phyloP scores from a whole-genome alignment of 2,329 filamentous ascomycete species.

The Colletotrichum sojae region DNA sequence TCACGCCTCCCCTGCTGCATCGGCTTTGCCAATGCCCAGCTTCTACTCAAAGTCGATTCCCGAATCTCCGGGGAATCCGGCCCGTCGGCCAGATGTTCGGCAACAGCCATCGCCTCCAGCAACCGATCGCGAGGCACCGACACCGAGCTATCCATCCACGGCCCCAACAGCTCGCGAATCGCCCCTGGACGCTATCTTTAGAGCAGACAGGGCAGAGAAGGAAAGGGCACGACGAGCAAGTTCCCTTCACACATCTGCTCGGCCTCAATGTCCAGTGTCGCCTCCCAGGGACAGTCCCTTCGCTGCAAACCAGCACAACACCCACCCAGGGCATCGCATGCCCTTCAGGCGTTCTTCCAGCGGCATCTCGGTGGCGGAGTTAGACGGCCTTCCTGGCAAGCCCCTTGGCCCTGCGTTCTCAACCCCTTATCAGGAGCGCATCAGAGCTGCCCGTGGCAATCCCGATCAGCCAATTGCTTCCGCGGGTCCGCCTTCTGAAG shows the following conservation, averaged over 20 bases:
- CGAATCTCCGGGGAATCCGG: slow-evolving; percentile 66
- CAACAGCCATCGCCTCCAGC: slow-evolving; percentile 67
- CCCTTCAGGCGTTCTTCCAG: slow-evolving; percentile 42
- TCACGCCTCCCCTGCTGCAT: slow-evolving; percentile 93
- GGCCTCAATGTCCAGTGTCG: slow-evolving; percentile 62
- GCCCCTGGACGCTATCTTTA: slow-evolving; percentile 91
- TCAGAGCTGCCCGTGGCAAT: slow-evolving; percentile 65
- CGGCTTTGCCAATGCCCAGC: slow-evolving; percentile 89
- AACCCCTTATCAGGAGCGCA: slow-evolving; percentile 74
- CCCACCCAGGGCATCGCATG: slow-evolving; percentile 35
- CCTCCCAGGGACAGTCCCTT: slow-evolving; percentile 52
- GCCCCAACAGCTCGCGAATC: slow-evolving; percentile 68
- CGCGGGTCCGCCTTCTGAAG: slow-evolving; percentile 41
- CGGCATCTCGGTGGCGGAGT: slow-evolving; percentile 77
- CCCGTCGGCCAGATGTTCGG: slow-evolving; percentile 50
- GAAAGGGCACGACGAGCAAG: slow-evolving; percentile 71
- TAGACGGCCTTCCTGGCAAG: slow-evolving; percentile 71
- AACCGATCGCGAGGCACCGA: slow-evolving; percentile 66
- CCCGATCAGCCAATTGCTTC: slow-evolving; percentile 38
- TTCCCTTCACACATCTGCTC: slow-evolving; percentile 59
- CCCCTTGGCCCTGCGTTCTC: slow-evolving; percentile 77
- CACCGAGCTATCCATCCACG: slow-evolving; percentile 55
- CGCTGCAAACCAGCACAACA: slow-evolving; percentile 31
- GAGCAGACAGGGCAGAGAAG: slow-evolving; percentile 85
- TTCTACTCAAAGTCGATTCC: slow-evolving; percentile 84